Evolutionary conservation across 2,329 filamentous ascomycete species (phyloP).

Genomic region (Aotearoamyces nothofagi): DNA sequence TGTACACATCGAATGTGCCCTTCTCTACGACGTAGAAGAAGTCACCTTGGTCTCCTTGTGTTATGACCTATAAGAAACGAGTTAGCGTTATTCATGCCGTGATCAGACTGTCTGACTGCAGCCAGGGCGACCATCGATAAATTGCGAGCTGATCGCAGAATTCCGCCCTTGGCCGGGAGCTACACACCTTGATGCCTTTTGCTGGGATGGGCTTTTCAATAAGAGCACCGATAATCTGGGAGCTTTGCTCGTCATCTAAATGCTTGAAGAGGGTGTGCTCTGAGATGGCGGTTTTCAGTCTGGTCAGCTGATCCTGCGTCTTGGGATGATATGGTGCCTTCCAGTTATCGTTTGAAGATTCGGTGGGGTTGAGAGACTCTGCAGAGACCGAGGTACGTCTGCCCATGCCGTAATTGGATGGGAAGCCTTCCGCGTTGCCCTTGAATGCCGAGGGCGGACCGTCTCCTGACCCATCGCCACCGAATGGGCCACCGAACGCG

Average conservation of each 20-base stretch:
- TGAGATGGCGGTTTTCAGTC: conserved; percentile 68
- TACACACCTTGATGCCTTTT: conserved; percentile 55
- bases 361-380: conserved; percentile 83
- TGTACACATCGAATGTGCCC: conserved; percentile 80
- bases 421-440: conserved; percentile 48
- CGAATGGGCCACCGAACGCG: conserved; percentile 19
- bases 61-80: conserved; percentile 57
- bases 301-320: conserved; percentile 61
- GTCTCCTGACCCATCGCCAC: conserved; percentile 29
- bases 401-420: conserved; percentile 84
- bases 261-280: conserved; percentile 91
- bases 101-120: no score
- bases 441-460: conserved; percentile 29
- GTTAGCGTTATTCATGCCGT: conserved; percentile 3
- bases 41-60: conserved; percentile 88
- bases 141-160: no score
- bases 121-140: no score
- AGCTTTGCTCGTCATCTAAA: conserved; percentile 82
- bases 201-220: conserved; percentile 92
- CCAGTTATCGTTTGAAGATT: conserved; percentile 78
- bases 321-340: conserved; percentile 75
- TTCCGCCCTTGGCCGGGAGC: conserved; percentile 9
- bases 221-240: conserved; percentile 75
- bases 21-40: conserved; percentile 97
- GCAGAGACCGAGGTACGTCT: conserved; percentile 93